phyloP scores from a whole-genome alignment of 768 basidiomycete species.

The Rhizopogon vinicolor region DNA sequence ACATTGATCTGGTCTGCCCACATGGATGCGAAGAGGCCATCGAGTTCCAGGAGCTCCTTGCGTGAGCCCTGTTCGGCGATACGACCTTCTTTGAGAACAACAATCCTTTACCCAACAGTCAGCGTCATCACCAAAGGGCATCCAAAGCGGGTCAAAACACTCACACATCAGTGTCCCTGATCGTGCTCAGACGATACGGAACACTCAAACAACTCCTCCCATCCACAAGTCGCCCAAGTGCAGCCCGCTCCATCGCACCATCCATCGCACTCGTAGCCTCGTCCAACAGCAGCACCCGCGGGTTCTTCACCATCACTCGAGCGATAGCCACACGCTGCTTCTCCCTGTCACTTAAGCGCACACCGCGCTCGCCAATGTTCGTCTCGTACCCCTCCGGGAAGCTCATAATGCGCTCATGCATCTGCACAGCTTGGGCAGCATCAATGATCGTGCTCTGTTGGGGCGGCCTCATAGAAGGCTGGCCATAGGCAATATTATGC shows the following conservation, averaged over 20 bases:
- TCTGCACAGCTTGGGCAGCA: slow-evolving; percentile 77
- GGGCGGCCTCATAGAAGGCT: slow-evolving; percentile 30
- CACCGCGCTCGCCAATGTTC: slow-evolving; percentile 82
- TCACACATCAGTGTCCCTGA: slow-evolving; percentile 56
- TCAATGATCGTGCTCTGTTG: slow-evolving; percentile 63
- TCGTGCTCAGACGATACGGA: slow-evolving; percentile 28
- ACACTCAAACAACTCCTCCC: neutral
- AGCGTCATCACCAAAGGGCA: neutral
- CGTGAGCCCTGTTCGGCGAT: slow-evolving; percentile 81
- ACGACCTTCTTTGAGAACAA: slow-evolving; percentile 87
- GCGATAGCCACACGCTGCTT: slow-evolving; percentile 88
- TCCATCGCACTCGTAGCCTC: slow-evolving; percentile 54
- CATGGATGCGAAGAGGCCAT: slow-evolving; percentile 78
- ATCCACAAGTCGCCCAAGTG: slow-evolving; percentile 20
- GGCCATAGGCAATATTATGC: slow-evolving; percentile 66
- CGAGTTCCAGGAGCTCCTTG: slow-evolving; percentile 65
- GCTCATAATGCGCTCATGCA: slow-evolving; percentile 78
- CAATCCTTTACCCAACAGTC: slow-evolving; percentile 51
- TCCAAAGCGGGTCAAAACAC: slow-evolving; percentile 15
- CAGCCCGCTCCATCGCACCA: slow-evolving; percentile 5
- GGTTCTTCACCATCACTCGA: slow-evolving; percentile 79
- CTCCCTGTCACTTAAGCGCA: slow-evolving; percentile 81
- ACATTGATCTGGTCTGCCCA: slow-evolving; percentile 83
- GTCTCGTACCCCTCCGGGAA: slow-evolving; percentile 88
- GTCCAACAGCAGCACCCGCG: slow-evolving; percentile 73